Evolutionary conservation across 2,329 filamentous ascomycete species (phyloP).

Genomic region (Penicillium italicum): DNA sequence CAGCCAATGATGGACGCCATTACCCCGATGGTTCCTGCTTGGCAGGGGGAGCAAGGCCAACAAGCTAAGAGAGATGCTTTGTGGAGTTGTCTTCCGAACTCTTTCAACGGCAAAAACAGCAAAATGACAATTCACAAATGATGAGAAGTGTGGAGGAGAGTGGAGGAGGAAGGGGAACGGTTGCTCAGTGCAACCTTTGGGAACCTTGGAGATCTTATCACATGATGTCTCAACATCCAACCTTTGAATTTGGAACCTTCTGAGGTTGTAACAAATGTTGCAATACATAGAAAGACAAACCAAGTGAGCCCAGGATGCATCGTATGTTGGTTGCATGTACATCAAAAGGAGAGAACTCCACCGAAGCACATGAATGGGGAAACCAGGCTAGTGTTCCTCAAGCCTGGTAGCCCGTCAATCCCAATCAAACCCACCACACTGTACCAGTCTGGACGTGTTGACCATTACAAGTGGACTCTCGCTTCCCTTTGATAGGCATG

Average conservation of each 20-base stretch:
- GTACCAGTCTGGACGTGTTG: conserved; percentile 16
- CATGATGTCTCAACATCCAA: not conserved
- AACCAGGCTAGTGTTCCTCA: not conserved
- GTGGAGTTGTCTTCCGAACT: conserved; percentile 7
- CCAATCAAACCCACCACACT: conserved; percentile 15
- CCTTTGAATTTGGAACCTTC: not conserved
- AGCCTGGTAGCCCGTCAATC: conserved; percentile 13
- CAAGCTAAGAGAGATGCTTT: conserved; percentile 7
- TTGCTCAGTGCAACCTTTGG: not conserved
- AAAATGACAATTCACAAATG: not conserved
- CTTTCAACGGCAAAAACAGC: conserved; percentile 1
- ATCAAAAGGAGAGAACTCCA: not conserved
- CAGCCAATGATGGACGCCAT: conserved; percentile 10
- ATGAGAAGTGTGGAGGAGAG: not conserved
- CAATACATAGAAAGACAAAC: not conserved
- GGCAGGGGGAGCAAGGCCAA: conserved; percentile 17
- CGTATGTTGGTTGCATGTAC: not conserved
- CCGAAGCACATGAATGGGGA: not conserved
- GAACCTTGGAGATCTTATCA: not conserved
- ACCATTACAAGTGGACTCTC: conserved; percentile 7
- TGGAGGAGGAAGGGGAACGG: not conserved
- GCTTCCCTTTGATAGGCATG: not conserved
- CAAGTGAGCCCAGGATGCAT: not conserved
- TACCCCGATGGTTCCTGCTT: conserved; percentile 24
- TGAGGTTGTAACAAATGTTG: not conserved